These are phyloP conservation scores for Pascua guehoae DNA, from an alignment of 1,284 basidiomycete species.

Conservation along the genomic window DNA sequence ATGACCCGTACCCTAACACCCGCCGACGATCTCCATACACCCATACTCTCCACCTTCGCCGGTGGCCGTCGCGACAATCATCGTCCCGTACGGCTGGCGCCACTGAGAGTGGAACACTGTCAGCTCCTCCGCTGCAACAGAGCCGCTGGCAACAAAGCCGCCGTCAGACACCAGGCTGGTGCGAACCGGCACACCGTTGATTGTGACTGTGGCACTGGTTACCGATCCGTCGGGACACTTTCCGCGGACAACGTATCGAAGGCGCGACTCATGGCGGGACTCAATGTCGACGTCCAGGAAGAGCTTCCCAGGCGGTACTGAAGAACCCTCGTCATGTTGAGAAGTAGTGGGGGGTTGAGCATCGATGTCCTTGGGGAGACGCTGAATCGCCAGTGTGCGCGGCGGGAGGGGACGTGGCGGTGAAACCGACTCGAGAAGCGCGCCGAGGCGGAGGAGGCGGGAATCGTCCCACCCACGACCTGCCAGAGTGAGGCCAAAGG, in stretches of 20 bases:
- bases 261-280: neutral
- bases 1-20: neutral
- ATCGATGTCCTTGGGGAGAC: neutral
- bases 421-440: neutral
- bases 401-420: neutral
- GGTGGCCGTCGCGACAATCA: neutral
- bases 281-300: neutral
- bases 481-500: constrained; percentile 7
- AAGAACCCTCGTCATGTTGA: neutral
- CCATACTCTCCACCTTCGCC: neutral
- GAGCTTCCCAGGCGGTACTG: neutral
- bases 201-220: neutral
- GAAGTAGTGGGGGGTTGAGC: neutral
- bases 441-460: neutral
- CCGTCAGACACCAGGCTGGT: neutral
- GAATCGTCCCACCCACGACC: constrained; percentile 9
- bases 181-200: constrained; percentile 1
- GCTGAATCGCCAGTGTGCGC: neutral
- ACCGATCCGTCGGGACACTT: neutral
- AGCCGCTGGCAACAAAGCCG: neutral
- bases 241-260: neutral
- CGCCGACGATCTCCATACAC: neutral
- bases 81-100: constrained; percentile 5
- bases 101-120: constrained; percentile 5
- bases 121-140: neutral